phyloP scores from a whole-genome alignment of 129 eudicot genomes.

The Flaveria linearis region DNA sequence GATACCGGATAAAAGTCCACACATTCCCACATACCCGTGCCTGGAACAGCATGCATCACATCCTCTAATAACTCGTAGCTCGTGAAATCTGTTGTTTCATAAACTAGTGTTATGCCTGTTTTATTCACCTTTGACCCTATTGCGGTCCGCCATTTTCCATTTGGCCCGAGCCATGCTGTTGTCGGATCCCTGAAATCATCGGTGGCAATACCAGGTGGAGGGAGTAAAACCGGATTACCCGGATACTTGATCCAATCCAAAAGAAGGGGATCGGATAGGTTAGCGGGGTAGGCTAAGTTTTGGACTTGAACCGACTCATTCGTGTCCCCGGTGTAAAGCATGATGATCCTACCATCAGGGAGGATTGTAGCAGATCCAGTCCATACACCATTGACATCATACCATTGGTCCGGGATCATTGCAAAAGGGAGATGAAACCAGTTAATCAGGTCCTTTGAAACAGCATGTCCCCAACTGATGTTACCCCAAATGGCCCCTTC shows the following conservation, averaged over 20 bases:
- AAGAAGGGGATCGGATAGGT: slow-evolving; percentile 86
- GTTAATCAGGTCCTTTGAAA: slow-evolving; percentile 66
- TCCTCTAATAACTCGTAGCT: slow-evolving; percentile 64
- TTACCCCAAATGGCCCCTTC: slow-evolving; percentile 92
- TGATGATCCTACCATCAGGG: slow-evolving; percentile 70
- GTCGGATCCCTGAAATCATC: slow-evolving; percentile 88
- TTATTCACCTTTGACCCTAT: slow-evolving; percentile 69
- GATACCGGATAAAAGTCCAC: slow-evolving; percentile 93
- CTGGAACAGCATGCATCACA: slow-evolving; percentile 70
- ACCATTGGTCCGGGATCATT: slow-evolving; percentile 84
- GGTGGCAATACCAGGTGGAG: slow-evolving; percentile 72
- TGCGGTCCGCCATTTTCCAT: slow-evolving; percentile 68
- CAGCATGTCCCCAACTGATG: slow-evolving; percentile 93
- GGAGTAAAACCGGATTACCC: slow-evolving; percentile 75
- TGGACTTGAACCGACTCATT: slow-evolving; percentile 71
- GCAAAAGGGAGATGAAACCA: slow-evolving; percentile 82
- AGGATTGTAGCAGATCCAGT: slow-evolving; percentile 88
- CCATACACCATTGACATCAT: slow-evolving; percentile 88
- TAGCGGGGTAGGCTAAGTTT: slow-evolving; percentile 79
- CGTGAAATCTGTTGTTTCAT: slow-evolving; percentile 60
- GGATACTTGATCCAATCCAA: slow-evolving; percentile 79
- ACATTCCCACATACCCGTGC: slow-evolving; percentile 99
- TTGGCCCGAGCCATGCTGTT: slow-evolving; percentile 74
- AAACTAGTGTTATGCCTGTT: slow-evolving; percentile 67
- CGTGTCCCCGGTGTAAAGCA: slow-evolving; percentile 76